phyloP scores from a whole-genome alignment of 768 basidiomycete genomes.

The Tricholoma furcatifolium region DNA sequence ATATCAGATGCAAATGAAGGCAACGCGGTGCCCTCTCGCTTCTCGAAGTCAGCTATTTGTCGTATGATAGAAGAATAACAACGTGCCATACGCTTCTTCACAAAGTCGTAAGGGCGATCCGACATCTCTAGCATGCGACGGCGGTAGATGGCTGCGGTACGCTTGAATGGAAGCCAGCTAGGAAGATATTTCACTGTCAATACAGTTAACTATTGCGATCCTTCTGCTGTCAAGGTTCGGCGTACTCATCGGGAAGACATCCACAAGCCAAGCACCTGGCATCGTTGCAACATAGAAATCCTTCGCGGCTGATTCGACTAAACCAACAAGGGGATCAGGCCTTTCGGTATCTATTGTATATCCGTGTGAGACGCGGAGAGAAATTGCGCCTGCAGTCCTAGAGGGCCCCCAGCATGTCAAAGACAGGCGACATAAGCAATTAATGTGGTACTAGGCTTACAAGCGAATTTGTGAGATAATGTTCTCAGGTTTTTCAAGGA shows the following conservation, averaged over 20 bases:
- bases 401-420: too few relatives aligned
- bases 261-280: conserved; percentile 32
- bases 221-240: not conserved
- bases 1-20: conserved; percentile 42
- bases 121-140: conserved; percentile 31
- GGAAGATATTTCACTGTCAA: conserved; percentile 38
- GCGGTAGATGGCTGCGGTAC: conserved; percentile 30
- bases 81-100: conserved; percentile 27
- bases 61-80: conserved; percentile 2
- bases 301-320: conserved; percentile 38
- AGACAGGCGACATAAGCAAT: too few relatives aligned
- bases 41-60: too few relatives aligned
- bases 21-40: conserved; percentile 28
- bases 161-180: conserved; percentile 45
- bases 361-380: conserved; percentile 41
- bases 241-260: conserved; percentile 35
- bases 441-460: conserved; percentile 28
- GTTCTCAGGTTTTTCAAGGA: conserved; percentile 35
- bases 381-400: conserved; percentile 41
- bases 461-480: conserved; percentile 38
- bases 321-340: conserved; percentile 37
- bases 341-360: conserved; percentile 36
- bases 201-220: conserved; percentile 1
- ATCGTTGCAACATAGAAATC: conserved; percentile 32
- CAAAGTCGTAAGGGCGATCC: conserved; percentile 35